Percentiles rank a stretch among this genome's conserved stretches.
phyloP scores from a whole-genome alignment of 2,329 filamentous ascomycete species.

The Akanthomyces muscarius region DNA sequence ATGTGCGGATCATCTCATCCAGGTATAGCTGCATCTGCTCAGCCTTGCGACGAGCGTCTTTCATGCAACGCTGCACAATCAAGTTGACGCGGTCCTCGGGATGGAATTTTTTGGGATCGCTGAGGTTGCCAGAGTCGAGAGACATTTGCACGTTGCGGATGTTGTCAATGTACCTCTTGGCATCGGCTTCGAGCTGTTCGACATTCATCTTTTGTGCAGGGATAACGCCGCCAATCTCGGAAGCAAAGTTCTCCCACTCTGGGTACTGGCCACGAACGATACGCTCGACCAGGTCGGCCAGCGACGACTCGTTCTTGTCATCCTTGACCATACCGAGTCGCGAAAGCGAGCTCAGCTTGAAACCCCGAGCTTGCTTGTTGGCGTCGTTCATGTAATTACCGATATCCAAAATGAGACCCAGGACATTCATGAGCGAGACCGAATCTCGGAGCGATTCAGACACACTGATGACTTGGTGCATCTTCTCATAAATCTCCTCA shows the following conservation, averaged over 20 bases:
- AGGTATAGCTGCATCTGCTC: conserved; percentile 93
- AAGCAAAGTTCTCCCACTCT: conserved; percentile 84
- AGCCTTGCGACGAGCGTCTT: conserved; percentile 90
- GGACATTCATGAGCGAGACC: conserved; percentile 89
- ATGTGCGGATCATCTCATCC: conserved; percentile 86
- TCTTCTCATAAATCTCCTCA: conserved; percentile 81
- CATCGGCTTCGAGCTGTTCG: conserved; percentile 82
- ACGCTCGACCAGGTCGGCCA: conserved; percentile 92
- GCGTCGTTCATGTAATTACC: conserved; percentile 99
- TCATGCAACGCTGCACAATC: conserved; percentile 90
- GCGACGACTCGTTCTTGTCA: conserved; percentile 95
- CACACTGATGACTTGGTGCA: conserved; percentile 79
- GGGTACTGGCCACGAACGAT: conserved; percentile 96
- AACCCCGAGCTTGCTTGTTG: conserved; percentile 95
- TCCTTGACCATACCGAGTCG: conserved; percentile 97
- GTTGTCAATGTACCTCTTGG: conserved; percentile 89
- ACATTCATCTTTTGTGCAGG: conserved; percentile 87
- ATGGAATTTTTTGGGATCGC: conserved; percentile 96
- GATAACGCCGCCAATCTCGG: conserved; percentile 79
- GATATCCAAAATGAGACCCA: conserved; percentile 93
- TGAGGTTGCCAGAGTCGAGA: conserved; percentile 88
- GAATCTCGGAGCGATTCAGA: conserved; percentile 89
- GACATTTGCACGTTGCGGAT: conserved; percentile 91
- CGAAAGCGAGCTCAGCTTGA: conserved; percentile 93
- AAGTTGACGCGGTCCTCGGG: conserved; percentile 92